Base-by-base conservation (phyloP, 2,329 filamentous ascomycete species). In the Byssoonygena ceratinophila region DNA sequence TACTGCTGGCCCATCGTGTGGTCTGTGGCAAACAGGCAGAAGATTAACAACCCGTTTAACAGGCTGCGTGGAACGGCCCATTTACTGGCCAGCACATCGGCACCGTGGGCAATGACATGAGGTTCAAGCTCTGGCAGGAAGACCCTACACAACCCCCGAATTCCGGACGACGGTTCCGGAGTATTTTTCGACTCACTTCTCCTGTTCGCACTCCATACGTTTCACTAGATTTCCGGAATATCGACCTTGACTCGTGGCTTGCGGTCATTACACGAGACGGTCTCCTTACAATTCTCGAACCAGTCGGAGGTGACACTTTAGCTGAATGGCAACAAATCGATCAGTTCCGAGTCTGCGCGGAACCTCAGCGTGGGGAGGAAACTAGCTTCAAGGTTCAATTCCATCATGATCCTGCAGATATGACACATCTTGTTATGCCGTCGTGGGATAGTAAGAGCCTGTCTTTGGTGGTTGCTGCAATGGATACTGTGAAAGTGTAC, bases 31-130 rank as follows among this genome's bases (percentile, higher is more conserved):
- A n/a, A n/a, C n/a, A n/a, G n/a, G n/a, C n/a, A n/a, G n/a, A n/a
- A n/a, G n/a, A n/a, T n/a, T n/a, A n/a, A n/a, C n/a, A n/a, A n/a
- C n/a, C n/a, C n/a, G n/a, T n/a, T n/a, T n/a, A 44, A 46, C 63
- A 91, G 87, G 82, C 94, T 51, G 87, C 92, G 76, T 97, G 91
- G 90, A 86, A 94, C 53, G 87, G 89, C 0, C 86, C 89, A 0
- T 91, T 87, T 57, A 83, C 92, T 55, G 92, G 92, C 59, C 88
- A 92, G 64, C 80, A 94, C 61, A 75, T 97, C 60, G 90, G 84
- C 53, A 94, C 86, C 51, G 85, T 96, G 55, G 88, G 87, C 57
- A 85, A 91, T 63, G 91, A 96, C 62, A 87, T 91, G 63, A 83
- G 84, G 67, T 88, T 94, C 74, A 87, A 89, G 66, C 77, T 97